These are phyloP conservation scores for Fremontodendron californicum DNA, from an alignment of 345 rosid species.

Conservation along the genomic window DNA sequence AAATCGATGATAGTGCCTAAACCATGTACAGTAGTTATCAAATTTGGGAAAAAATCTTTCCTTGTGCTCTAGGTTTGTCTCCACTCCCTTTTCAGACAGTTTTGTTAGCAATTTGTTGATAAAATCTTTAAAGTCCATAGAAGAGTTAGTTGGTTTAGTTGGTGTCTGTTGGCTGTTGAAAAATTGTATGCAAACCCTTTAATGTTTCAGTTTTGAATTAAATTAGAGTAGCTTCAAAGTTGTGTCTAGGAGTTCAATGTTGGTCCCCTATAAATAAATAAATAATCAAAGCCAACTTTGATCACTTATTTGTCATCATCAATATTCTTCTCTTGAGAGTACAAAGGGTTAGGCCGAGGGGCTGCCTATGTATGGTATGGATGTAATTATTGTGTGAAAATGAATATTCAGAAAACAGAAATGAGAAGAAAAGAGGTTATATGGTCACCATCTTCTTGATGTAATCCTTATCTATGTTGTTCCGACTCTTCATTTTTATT, in stretches of 20 bases:
- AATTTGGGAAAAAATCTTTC: not conserved
- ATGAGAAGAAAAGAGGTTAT: no score
- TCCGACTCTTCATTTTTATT: no score
- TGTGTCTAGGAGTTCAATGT: not conserved
- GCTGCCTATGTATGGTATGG: slow-evolving; percentile 7
- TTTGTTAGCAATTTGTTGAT: not conserved
- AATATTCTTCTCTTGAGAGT: not conserved
- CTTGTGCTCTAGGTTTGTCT: not conserved
- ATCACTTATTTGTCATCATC: not conserved
- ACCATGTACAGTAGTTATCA: not conserved
- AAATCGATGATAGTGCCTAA: not conserved
- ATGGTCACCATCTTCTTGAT: not conserved
- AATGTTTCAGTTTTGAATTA: not conserved
- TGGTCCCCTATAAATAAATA: not conserved
- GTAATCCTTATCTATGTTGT: no score
- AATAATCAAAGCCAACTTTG: not conserved
- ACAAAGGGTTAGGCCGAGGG: not conserved
- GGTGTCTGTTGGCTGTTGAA: not conserved
- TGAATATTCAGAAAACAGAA: no score
- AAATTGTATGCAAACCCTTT: not conserved
- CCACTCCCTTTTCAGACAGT: not conserved
- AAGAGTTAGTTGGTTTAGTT: not conserved
- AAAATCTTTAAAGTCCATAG: not conserved
- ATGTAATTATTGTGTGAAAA: not conserved
- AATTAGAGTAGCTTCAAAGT: slow-evolving; percentile 3